These are phyloP conservation scores for Sesbania bispinosa DNA, from an alignment of 306 rosid species.

Conservation along the genomic window DNA sequence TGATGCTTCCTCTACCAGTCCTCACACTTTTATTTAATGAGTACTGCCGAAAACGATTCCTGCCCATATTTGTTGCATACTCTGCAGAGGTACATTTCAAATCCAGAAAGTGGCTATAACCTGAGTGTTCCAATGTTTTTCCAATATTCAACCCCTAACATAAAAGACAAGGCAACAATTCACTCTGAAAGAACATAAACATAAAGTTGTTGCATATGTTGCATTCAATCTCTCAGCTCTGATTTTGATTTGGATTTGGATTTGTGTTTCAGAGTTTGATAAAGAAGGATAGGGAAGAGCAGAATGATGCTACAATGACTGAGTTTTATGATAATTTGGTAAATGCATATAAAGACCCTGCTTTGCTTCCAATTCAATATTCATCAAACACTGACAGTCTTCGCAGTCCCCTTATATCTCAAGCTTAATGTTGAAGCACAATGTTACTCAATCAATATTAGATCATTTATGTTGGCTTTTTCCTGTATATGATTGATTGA, in stretches of 20 bases:
- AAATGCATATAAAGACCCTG: slow-evolving; percentile 69
- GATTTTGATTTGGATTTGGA: slow-evolving; percentile 6
- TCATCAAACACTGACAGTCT: slow-evolving; percentile 43
- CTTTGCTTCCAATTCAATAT: slow-evolving; percentile 56
- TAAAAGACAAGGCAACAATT: neutral
- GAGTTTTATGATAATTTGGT: slow-evolving; percentile 59
- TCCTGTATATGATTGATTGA: neutral
- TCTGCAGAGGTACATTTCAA: slow-evolving; percentile 72
- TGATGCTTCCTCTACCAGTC: slow-evolving; percentile 67
- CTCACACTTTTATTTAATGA: slow-evolving; percentile 85
- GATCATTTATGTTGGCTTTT: neutral
- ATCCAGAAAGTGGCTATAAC: neutral
- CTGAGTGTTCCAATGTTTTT: neutral
- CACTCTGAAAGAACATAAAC: neutral
- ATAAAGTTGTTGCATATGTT: neutral
- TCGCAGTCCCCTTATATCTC: slow-evolving; percentile 55
- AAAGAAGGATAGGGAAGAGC: slow-evolving; percentile 77
- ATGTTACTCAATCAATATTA: neutral
- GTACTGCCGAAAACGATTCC: slow-evolving; percentile 95
- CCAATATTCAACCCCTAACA: neutral
- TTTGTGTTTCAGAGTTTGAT: slow-evolving; percentile 61
- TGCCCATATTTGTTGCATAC: slow-evolving; percentile 65
- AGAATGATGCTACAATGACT: slow-evolving; percentile 46
- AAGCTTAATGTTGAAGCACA: slow-evolving; percentile 31
- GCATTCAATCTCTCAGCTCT: neutral